Evolutionary conservation across 1,139 yeast genomes (phyloP), one percentile per base, ranked within the genome.

Genomic region (Suhomyces taliae): DNA sequence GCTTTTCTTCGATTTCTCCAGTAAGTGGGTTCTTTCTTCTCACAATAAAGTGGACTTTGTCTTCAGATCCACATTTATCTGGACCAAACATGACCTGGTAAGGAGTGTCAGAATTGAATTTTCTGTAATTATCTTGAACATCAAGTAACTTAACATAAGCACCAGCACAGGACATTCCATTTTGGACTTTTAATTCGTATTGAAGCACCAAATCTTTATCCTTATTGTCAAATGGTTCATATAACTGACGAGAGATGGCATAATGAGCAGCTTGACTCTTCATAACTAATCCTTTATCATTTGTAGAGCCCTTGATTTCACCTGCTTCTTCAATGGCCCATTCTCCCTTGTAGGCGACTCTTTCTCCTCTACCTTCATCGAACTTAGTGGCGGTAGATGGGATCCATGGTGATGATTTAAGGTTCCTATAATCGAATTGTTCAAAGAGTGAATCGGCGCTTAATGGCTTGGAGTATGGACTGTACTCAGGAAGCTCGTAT

Each of bases 41-140:
- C 48, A 90, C 61, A 46, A 90, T 87, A 54, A 90, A 81, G 60
- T 87, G 95, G 29, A 90, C 83, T 66, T 83, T 85, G 69, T 90
- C 87, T 41, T 85, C 79, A 43, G 83, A 65, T 4, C 96, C 96
- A 70, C 98, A 91, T 63, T 78, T 80, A 67, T 91, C 98, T 34
- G 98, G 98, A 27, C 97, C 98, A 73, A 91, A 91, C 95, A 90
- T 87, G 53, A 91, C 67, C 62, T 86, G 90, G 68, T 85, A 90
- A 1, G 91, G 87, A 7, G 95, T 77, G 24, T 76, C 81, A 51
- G 80, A 78, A 55, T 70, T 73, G 66, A 87, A 83, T 58, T 72
- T 76, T 6, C 48, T 51, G 34, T 63, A 62, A 51, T 71, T 69
- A 9, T 66, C 69, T 4, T 70, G 79, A 8, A 70, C 70, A 34